Conservation (phyloP, 2,329 filamentous ascomycete genomes). For the Furcasterigmium furcatum region DNA sequence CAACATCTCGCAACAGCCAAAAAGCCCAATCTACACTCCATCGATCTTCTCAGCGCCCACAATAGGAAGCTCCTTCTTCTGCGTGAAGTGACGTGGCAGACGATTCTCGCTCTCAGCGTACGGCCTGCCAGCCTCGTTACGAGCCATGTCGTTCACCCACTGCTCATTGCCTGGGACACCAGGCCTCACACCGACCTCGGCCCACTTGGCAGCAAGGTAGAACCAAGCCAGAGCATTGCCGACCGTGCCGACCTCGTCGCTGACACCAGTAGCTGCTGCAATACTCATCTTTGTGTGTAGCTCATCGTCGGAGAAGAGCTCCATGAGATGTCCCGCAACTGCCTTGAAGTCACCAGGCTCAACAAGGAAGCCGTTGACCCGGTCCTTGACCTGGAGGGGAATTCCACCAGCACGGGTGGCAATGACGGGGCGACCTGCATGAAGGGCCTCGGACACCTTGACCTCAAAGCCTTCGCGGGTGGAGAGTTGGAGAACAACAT, state of each 20-base stretch:
- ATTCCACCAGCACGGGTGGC: slow-evolving; percentile 76
- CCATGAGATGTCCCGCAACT: slow-evolving; percentile 64
- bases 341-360: slow-evolving; percentile 66
- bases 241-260: slow-evolving; percentile 78
- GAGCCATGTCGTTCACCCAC: slow-evolving; percentile 75
- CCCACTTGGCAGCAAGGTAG: slow-evolving; percentile 69
- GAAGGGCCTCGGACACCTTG: slow-evolving; percentile 80
- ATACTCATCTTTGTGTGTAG: slow-evolving; percentile 65
- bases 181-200: slow-evolving; percentile 44
- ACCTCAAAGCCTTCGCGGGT: slow-evolving; percentile 83
- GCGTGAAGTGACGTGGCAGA: slow-evolving; percentile 47
- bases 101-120: slow-evolving; percentile 59
- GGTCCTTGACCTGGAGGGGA: slow-evolving; percentile 71
- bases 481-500: slow-evolving; percentile 74
- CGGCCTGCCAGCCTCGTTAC: slow-evolving; percentile 57
- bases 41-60: background rate
- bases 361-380: slow-evolving; percentile 71
- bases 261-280: slow-evolving; percentile 64
- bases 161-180: slow-evolving; percentile 54
- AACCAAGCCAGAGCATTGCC: slow-evolving; percentile 76
- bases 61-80: slow-evolving; percentile 18
- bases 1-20: too few species aligned
- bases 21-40: background rate
- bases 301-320: slow-evolving; percentile 62
- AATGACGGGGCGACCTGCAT: slow-evolving; percentile 76